Base-by-base conservation (phyloP, 108 stramenopile genomes). In the Fragilariopsis cylindrus region DNA sequence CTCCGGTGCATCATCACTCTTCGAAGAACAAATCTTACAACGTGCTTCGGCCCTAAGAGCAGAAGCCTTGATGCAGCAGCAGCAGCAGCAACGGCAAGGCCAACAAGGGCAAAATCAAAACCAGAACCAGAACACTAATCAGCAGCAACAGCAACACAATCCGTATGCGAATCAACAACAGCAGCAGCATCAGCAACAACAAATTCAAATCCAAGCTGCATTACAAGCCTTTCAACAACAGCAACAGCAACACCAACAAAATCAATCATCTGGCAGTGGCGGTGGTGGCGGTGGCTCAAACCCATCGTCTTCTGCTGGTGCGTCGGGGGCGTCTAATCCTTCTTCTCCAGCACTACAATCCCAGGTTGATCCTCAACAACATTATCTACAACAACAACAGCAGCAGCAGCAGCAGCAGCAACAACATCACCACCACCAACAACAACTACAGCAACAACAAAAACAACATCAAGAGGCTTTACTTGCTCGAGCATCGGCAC, bases 1-100 rank as follows among this genome's bases (percentile, higher is more conserved):
- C 6, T 18, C 62, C 6, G 42, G 43, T 3, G 62, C 62, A 45
- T 12, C 62, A 42, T 43, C 40, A 4, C 62, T 63, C 55, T 48
- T 79, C 50, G 78, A 79, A 60, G 78, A 79, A 41, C 78, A 79
- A 73, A 73, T 79, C 43, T 73, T 79, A 19, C 78, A 79, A 60
- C 72, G 78, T 43, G 78, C 78, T 7, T 69, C 72, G n/a, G 78
- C 78, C 8, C 60, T 79, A 30, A 66, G 78, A 1, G 78, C 78
- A 49, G 78, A 79, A 57, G 78, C 73, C 7, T 70, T 79, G 53
- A 79, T 79, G 78, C 78, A 79, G 58, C 77, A 78, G 21, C 66
- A 75, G 13, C 70, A 77, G 43, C 68, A 66, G 18, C 76, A 77
- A 40, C 73, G 65, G 8, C 39, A 19, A 13, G 52, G 15, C 13